Percentiles rank a stretch among this genome's conserved stretches.
phyloP scores from a whole-genome alignment of 164 flowering plant species.

The Berberis vulgaris region DNA sequence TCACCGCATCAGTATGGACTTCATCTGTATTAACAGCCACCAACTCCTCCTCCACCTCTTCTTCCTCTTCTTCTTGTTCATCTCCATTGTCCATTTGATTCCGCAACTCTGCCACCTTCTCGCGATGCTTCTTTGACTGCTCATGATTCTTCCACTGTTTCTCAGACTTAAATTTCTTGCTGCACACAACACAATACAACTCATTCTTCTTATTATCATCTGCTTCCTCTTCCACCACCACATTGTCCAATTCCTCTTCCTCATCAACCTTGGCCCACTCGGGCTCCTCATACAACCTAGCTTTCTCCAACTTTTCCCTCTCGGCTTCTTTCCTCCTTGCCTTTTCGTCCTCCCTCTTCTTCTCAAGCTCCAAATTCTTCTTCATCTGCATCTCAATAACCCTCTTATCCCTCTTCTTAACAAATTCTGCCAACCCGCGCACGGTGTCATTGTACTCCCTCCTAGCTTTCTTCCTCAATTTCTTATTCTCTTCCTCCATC shows the following conservation, averaged over 20 bases:
- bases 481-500: constrained; percentile 94
- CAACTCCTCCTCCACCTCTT: constrained; percentile 8
- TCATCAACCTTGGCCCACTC: constrained; percentile 75
- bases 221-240: constrained; percentile 25
- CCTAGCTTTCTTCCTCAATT: constrained; percentile 78
- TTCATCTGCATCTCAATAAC: constrained; percentile 76
- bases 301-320: constrained; percentile 59
- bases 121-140: constrained; percentile 92
- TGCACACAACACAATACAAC: constrained; percentile 74
- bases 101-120: constrained; percentile 68
- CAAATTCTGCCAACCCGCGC: constrained; percentile 80
- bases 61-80: constrained; percentile 15
- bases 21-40: constrained; percentile 12
- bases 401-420: constrained; percentile 94
- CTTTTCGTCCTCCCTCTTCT: constrained; percentile 49
- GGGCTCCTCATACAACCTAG: constrained; percentile 59
- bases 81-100: constrained; percentile 21
- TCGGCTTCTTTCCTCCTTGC: constrained; percentile 50
- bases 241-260: constrained; percentile 23
- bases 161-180: constrained; percentile 92
- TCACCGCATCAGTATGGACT: constrained; percentile 12
- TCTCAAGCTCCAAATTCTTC: constrained; percentile 62
- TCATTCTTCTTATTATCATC: constrained; percentile 36
- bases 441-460: constrained; percentile 87
- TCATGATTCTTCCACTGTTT: constrained; percentile 99